Base-by-base conservation (phyloP, 2,329 filamentous ascomycete species). In the Elsinoe necatrix region DNA sequence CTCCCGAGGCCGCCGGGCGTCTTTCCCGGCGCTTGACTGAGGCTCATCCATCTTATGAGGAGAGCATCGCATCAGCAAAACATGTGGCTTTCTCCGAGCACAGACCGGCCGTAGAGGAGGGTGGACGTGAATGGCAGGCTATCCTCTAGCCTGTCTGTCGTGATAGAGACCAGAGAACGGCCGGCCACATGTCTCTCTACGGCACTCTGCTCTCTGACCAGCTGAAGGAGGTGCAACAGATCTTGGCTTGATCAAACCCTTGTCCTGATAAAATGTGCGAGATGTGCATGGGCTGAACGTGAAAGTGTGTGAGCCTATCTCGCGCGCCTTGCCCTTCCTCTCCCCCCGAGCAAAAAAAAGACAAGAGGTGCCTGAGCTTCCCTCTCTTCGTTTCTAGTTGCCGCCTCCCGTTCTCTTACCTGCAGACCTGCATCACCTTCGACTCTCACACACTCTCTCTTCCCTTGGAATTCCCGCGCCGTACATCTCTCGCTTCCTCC, bases 1-100 rank as follows among this genome's bases (percentile, higher is more conserved):
- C 14, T 43, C 43, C 48, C 48, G 48, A 52, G 48, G 48, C 31
- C 29, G 48, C 48, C 48, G 48, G 48, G 48, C 48, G 48, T 39
- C 48, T 52, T 52, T 52, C 31, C 48, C 48, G 48, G 31, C 48
- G 48, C 48, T 39, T 52, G 48, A 52, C 14, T 52, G 48, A 52
- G 48, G 48, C 48, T 52, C 48, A 52, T 34, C 48, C 48, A 29
- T 35, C 20, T 34, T 50, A 50, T 37, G 31, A 35, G 25, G 29
- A 37, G 29, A 37, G 48, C n/a, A n/a, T n/a, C n/a, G n/a, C n/a
- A n/a, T 34, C 29, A 25, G 25, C n/a, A 39, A 37, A 23, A 39
- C 48, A 52, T 52, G 48, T 52, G 48, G 48, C 48, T 52, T 37
- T 52, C 41, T 45, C 41, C 41, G 41, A 45, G 41, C 21, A 45